A percentile compares a stretch with the other conserved stretches of the same genome.
Evolutionary conservation across 1,284 basidiomycete species (phyloP).

Genomic region (Ustilago vetiveriae): DNA sequence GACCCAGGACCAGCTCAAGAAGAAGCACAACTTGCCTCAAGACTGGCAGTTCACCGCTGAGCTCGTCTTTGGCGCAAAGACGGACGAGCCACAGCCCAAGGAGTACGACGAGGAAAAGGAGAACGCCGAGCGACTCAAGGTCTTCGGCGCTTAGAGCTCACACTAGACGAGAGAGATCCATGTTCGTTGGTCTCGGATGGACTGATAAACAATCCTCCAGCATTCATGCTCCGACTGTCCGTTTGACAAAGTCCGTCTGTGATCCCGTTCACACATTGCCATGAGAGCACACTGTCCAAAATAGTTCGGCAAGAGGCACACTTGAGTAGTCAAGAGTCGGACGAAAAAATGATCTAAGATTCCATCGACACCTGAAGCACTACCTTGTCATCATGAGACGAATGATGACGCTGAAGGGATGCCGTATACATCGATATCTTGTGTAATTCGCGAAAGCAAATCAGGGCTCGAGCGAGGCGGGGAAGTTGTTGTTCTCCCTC

Average conservation of each 20-base stretch:
- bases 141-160: conserved; percentile 18
- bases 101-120: conserved; percentile 30
- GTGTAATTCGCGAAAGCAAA: background rate
- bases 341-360: conserved; percentile 3
- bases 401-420: background rate
- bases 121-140: conserved; percentile 18
- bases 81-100: conserved; percentile 22
- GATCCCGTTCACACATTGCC: too few relatives aligned
- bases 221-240: too few relatives aligned
- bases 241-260: too few relatives aligned
- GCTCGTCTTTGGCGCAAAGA: conserved; percentile 69
- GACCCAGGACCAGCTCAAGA: conserved; percentile 55
- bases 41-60: conserved; percentile 69
- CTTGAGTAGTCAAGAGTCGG: background rate
- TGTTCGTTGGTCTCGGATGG: too few relatives aligned
- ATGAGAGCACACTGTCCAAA: too few relatives aligned
- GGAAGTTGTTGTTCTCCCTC: conserved; percentile 63
- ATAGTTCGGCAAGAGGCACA: too few relatives aligned
- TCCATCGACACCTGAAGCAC: conserved; percentile 1
- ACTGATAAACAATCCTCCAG: too few relatives aligned
- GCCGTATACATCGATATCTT: background rate
- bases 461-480: conserved; percentile 64
- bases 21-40: conserved; percentile 66
- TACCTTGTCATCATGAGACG: too few relatives aligned
- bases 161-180: too few relatives aligned